Base-by-base conservation (phyloP, 2,329 filamentous ascomycete species). In the Fusarium pseudograminearum region DNA sequence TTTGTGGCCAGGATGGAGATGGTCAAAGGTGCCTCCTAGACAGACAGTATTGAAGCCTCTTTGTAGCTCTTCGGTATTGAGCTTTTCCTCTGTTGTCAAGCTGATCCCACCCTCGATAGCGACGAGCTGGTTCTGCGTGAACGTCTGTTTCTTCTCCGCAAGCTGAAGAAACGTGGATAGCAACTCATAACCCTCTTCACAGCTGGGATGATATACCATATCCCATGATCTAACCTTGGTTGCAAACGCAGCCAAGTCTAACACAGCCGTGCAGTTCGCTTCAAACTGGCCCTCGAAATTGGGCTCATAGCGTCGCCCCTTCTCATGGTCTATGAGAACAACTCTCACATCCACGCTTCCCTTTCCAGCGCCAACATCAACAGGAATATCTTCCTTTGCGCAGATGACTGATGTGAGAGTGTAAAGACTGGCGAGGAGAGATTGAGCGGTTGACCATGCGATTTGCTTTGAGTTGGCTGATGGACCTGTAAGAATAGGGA, bases 1-100 rank as follows among this genome's bases (percentile, higher is more conserved):
- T 81, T 98, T 99, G 83, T 99, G 96, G 8, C 96, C 96, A 6
- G 93, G 90, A 77, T 99, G 96, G 24, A 99, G 86, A 80, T 98
- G 94, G 78, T 99, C 96, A 80, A 98, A 99, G 0, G 96, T 99
- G 12, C 96, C 96, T 31, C 95, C 96, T 15, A 98, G 88, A 54
- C 91, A 93, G 51, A 97, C 91, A 4, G 69, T 76, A 5, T 65
- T 61, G 64, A 79, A 80, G 1, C 73, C 71, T 4, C 56, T 54
- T 7, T 59, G 56, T 5, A 66, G 53, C 3, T 62, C 46, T n/a
- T 42, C n/a, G 6, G 48, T 40, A 2, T 44, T 31, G 11, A 34
- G 40, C 3, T n/a, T 14, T 9, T 38, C 30, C 4, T 62, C 53
- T 22, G 57, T 45, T 6, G 75, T 74, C 30, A 89, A 71, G 26